These are phyloP conservation scores for Colletotrichum paranaense DNA, from an alignment of 2,329 filamentous ascomycete genomes.

Conservation along the genomic window DNA sequence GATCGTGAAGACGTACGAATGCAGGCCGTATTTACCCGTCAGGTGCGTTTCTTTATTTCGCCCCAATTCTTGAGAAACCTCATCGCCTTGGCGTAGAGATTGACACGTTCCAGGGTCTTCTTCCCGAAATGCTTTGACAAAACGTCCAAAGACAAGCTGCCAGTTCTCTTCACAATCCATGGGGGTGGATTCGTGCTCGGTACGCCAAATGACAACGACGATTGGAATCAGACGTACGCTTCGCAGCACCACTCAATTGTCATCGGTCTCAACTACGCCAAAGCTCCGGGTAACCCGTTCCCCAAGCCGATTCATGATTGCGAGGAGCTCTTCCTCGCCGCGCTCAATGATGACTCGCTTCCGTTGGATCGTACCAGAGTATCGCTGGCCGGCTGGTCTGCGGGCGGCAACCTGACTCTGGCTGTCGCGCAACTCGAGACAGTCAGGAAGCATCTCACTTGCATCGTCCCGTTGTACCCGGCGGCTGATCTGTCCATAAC, in stretches of 20 bases:
- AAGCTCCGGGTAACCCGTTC: slow-evolving; percentile 56
- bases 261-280: slow-evolving; percentile 60
- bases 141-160: slow-evolving; percentile 44
- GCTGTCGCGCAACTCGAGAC: slow-evolving; percentile 51
- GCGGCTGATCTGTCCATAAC: slow-evolving; percentile 47
- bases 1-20: slow-evolving; percentile 33
- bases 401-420: slow-evolving; percentile 61
- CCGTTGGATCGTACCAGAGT: slow-evolving; percentile 56
- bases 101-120: slow-evolving; percentile 47
- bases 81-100: not conserved
- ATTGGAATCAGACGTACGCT: slow-evolving; percentile 57
- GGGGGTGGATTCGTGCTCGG: slow-evolving; percentile 62
- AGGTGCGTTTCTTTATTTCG: slow-evolving; percentile 9
- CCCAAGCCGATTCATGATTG: slow-evolving; percentile 57
- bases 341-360: slow-evolving; percentile 55
- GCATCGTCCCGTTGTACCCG: slow-evolving; percentile 55
- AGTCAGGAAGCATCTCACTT: slow-evolving; percentile 44
- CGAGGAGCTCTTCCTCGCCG: slow-evolving; percentile 52
- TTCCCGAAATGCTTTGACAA: slow-evolving; percentile 49
- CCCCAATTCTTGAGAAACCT: not conserved
- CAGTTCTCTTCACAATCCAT: slow-evolving; percentile 61
- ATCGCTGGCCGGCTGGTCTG: slow-evolving; percentile 60
- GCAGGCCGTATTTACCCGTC: slow-evolving; percentile 32
- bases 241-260: slow-evolving; percentile 53
- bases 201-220: slow-evolving; percentile 55